These are phyloP conservation scores for Leccinum pseudoinsigne DNA, from an alignment of 1,284 basidiomycete genomes.

Conservation along the genomic window DNA sequence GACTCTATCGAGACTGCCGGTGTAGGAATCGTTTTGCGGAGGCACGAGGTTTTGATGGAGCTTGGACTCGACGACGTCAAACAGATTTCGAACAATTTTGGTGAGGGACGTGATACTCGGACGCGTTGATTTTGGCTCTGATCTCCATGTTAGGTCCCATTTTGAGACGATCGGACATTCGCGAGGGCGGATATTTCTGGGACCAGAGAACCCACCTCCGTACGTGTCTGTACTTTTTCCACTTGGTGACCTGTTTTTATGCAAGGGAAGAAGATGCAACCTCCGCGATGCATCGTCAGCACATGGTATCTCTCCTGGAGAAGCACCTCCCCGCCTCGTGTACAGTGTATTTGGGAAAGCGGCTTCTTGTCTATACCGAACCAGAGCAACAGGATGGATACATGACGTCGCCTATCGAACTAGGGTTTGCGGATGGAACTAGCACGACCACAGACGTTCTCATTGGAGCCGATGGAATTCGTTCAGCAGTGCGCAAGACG, in stretches of 20 bases:
- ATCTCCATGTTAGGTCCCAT: not conserved
- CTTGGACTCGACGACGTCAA: conserved; percentile 15
- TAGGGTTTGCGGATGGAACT: conserved; percentile 24
- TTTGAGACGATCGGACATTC: conserved; percentile 10
- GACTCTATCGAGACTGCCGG: conserved; percentile 15
- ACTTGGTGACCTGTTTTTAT: not conserved
- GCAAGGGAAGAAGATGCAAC: conserved; percentile 8
- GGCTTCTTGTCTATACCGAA: conserved; percentile 16
- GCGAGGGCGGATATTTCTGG: conserved; percentile 24
- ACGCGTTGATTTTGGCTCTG: not conserved
- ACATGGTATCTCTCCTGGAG: conserved; percentile 24
- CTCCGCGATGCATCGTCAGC: conserved; percentile 23
- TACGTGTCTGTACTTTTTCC: conserved; percentile 3
- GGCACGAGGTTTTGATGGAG: conserved; percentile 12
- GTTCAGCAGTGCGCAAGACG: conserved; percentile 21
- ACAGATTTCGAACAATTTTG: not conserved
- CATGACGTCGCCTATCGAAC: conserved; percentile 11
- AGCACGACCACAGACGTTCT: conserved; percentile 17
- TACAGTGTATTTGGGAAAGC: conserved; percentile 15
- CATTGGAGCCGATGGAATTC: conserved; percentile 22
- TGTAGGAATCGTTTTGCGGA: conserved; percentile 17
- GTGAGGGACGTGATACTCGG: not conserved
- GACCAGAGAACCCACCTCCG: conserved; percentile 2
- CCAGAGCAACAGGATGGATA: conserved; percentile 7
- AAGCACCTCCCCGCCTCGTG: conserved; percentile 23